Evolutionary conservation across 805 yeast genomes (phyloP), one percentile per base, ranked within the genome.

Genomic region (Cyberlindnera maritima): DNA sequence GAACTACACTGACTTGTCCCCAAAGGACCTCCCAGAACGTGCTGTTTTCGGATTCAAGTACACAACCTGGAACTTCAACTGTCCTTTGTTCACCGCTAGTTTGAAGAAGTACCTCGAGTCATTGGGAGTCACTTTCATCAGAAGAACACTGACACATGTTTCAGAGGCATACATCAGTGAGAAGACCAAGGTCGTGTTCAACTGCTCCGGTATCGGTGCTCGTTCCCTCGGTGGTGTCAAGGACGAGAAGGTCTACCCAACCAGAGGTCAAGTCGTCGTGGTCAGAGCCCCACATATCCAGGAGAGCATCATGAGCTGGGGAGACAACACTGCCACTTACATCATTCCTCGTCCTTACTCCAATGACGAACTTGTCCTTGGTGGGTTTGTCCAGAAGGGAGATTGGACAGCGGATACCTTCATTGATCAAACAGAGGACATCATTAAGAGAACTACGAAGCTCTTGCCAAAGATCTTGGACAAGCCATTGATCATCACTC

Each of bases 251-350:
- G 77, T 83, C 15, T 84, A 81, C 54, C 92, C 96, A 8, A 79
- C 87, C 1, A 70, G 96, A 48, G 96, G 96, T 4, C 95, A 87
- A 60, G 89, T 86, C 21, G 83, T 85, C 17, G 82, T 85, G 9
- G 72, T 86, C 19, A 75, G 72, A 50, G 88, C 89, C 0, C 89
- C 90, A 3, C 85, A 83, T 55, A 70, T 85, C 49, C 68, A 67
- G 31, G 80, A 79, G 55, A 85, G 84, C 61, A 65, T 64, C 49
- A 59, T 79, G 71, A 66, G 79, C 43, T 81, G 86, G 86, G 84
- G 85, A n/a, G 65, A 62, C 3, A 77, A 74, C 40, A 71, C 68
- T 49, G 80, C 86, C 3, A 83, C 89, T 1, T 86, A 86, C 55
- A 72, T 81, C 43, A 86, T 86, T 60, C 88, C 88, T 46, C 74